Evolutionary conservation across 257 asterid species (phyloP).

Genomic region (Salvia rosmarinus): DNA sequence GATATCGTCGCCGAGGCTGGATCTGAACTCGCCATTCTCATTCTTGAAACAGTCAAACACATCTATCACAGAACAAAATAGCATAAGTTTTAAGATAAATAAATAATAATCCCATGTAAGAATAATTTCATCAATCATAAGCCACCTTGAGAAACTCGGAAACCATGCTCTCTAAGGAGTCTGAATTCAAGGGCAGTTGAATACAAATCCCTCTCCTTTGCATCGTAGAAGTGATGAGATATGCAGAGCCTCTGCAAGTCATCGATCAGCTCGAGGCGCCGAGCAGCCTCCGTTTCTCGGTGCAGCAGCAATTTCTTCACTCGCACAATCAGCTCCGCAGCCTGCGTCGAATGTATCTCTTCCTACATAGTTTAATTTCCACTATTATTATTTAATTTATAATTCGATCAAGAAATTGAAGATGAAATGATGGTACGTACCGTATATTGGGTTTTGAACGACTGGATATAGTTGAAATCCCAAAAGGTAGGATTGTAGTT

Average conservation of each 20-base stretch:
- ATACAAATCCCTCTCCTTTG: conserved; percentile 16
- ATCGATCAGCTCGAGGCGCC: conserved; percentile 39
- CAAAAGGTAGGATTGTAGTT: conserved; percentile 51
- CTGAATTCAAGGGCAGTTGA: conserved; percentile 1
- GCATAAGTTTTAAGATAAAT: background rate
- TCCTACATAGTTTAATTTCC: conserved; percentile 8
- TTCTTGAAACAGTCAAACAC: conserved; percentile 13
- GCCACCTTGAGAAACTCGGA: conserved; percentile 10
- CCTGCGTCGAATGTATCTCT: conserved; percentile 23
- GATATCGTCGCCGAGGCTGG: background rate
- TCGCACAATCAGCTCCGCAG: conserved; percentile 28
- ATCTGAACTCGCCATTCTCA: background rate
- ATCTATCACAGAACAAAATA: too few species aligned
- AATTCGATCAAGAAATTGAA: too few species aligned
- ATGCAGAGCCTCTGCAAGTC: conserved; percentile 44
- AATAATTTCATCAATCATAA: background rate
- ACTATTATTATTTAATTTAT: too few species aligned
- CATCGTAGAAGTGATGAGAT: too few species aligned
- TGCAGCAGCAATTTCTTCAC: conserved; percentile 36
- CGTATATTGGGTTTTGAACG: conserved; percentile 39
- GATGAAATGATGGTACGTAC: background rate
- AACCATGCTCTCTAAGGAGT: conserved; percentile 14
- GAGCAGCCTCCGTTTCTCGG: conserved; percentile 17
- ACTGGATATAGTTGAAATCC: conserved; percentile 45
- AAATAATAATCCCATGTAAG: too few species aligned